Evolutionary conservation across 2,329 filamentous ascomycete species (phyloP), one percentile per base, ranked within the genome.

Genomic region (Aureobasidium sp.): DNA sequence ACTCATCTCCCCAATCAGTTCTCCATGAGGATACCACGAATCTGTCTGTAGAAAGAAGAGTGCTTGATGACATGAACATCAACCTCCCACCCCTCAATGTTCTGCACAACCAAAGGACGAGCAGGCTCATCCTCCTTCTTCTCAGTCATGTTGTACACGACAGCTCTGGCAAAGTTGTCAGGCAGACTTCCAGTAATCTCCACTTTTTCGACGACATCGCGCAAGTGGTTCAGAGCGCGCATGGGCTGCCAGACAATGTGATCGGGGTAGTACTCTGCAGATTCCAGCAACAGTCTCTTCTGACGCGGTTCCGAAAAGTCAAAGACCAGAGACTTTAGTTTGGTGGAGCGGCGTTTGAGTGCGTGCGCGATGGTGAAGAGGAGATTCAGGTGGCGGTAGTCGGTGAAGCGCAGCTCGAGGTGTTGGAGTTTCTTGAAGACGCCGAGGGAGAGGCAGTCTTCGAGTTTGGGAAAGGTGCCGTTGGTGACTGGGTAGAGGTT

Each of bases 141-240:
- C 8, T 4, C 4, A n/a, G 38, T 47, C 50, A 53, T 53, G 30
- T 41, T 42, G 27, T 35, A 25, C 11, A 37, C 21, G 21, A 53
- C 21, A 7, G 39, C 30, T 12, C 10, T 12, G 12, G 17, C 24
- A 12, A 42, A 53, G 24, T 39, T 44, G 2, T 34, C 12, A 1
- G 62, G 62, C 37, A 66, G 52, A 50, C 61, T 60, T 35, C 64
- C 64, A 3, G 40, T 49, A 52, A 65, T 61, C 3, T 16, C 29
- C 6, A 62, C 64, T 4, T 45, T 24, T 17, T 56, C 34, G 27
- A 65, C 22, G 11, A n/a, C 54, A 16, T 57, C 59, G 30, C 59
- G 58, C 29, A 66, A 49, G 7, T 44, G 53, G 27, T 44, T 53
- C 27, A 66, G 56, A 7, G 32, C 17, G 24, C 52, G 48, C 45